Base-by-base conservation (phyloP, 768 basidiomycete genomes). In the Serendipita sp. region DNA sequence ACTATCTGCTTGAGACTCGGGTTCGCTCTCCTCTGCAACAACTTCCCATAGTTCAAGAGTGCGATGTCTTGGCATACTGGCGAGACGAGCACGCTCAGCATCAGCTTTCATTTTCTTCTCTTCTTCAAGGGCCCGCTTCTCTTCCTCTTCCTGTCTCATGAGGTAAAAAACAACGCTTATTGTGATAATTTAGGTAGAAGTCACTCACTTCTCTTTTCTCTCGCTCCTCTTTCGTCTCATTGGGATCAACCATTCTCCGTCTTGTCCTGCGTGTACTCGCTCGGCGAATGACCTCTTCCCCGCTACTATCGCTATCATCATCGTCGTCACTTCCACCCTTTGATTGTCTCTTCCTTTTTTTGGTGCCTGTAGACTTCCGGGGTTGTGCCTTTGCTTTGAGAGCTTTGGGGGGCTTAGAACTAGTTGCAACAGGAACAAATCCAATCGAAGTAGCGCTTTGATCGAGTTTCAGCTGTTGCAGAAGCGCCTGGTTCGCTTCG, bases 401-500 rank as follows among this genome's bases (percentile, higher is more conserved):
- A 74, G 66, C 34, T 74, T 68, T 65, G 65, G 47, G 18, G 65
- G 64, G 2, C 63, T 18, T 41, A 69, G 68, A 34, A 3, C 71
- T 75, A 60, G 76, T 78, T 66, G 68, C 74, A 65, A 72, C 82
- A 16, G 67, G 74, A 8, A 78, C 71, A 8, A 82, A 70, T 18
- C 78, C 78, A 5, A 88, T 76, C 15, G 75, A 72, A 3, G 76
- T 73, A 44, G 78, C 78, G 1, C 81, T 82, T 68, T 81, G 80
- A 69, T 81, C 80, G 36, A 89, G 77, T 16, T 87, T 82, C 16
- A 91, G 80, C 70, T 88, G 74, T 68, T 87, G 83, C 44, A 92
- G 77, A 7, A 91, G 76, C 2, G 82, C 85, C 47, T 82, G 84
- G 71, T 92, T 92, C 62, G 86, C 81, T 11, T 86, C 88, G 51